These are phyloP conservation scores for Pichia thaimueangensis DNA, from an alignment of 805 yeast genomes.

Conservation along the genomic window DNA sequence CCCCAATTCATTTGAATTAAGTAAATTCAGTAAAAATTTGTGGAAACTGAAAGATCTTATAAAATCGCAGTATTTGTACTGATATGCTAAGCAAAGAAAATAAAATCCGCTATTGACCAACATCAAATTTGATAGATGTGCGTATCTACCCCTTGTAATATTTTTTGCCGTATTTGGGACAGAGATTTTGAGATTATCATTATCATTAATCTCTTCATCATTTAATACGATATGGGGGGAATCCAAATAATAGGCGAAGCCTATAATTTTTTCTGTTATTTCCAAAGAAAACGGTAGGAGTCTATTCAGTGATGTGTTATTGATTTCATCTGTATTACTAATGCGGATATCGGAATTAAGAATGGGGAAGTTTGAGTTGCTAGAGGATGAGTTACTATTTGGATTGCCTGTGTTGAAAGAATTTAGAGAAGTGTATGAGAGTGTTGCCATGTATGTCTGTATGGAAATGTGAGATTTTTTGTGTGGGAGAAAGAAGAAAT, in stretches of 20 bases:
- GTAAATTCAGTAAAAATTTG: constrained; percentile 53
- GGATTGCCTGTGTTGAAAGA: neutral
- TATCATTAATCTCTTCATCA: neutral
- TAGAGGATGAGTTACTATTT: neutral
- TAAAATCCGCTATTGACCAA: constrained; percentile 53
- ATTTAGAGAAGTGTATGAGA: neutral
- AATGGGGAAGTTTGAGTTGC: no score
- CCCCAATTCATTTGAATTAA: constrained; percentile 42
- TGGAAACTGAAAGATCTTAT: constrained; percentile 78
- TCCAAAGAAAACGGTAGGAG: constrained; percentile 29
- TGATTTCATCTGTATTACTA: constrained; percentile 2
- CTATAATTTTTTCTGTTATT: constrained; percentile 28
- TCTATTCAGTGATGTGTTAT: neutral
- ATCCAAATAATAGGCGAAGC: constrained; percentile 25
- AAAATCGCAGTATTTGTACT: constrained; percentile 64
- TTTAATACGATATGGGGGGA: constrained; percentile 14
- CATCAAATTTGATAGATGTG: constrained; percentile 26
- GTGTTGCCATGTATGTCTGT: constrained; percentile 9
- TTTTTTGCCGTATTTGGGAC: constrained; percentile 16
- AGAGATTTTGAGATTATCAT: neutral
- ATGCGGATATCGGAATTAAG: constrained; percentile 1
- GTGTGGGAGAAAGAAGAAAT: no score
- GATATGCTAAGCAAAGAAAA: constrained; percentile 48
- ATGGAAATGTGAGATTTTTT: no score
- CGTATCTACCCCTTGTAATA: constrained; percentile 20